Evolutionary conservation across 2,329 filamentous ascomycete species (phyloP).

Genomic region (Stagonosporopsis chrysanthemi): DNA sequence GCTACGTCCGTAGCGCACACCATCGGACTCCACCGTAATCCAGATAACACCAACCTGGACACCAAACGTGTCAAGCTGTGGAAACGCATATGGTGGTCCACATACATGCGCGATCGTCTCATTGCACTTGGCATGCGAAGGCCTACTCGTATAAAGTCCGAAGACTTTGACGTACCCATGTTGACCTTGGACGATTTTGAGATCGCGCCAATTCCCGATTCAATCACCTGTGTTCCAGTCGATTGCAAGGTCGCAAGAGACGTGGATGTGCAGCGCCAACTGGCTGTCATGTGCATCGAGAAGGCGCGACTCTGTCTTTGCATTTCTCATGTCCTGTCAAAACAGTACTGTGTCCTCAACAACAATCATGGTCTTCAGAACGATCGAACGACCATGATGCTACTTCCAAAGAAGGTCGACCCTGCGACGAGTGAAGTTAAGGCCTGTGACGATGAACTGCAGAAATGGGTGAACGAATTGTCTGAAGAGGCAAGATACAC

Average conservation of each 20-base stretch:
- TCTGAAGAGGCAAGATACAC: conserved; percentile 75
- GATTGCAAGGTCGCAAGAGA: conserved; percentile 77
- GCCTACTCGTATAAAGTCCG: conserved; percentile 89
- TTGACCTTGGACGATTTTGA: conserved; percentile 86
- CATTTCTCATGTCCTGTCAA: conserved; percentile 86
- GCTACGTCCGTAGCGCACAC: conserved; percentile 92
- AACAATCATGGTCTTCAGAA: conserved; percentile 76
- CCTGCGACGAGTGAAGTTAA: conserved; percentile 83
- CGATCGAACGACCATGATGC: conserved; percentile 81
- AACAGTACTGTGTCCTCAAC: conserved; percentile 91
- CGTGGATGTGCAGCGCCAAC: conserved; percentile 73
- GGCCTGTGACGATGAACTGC: conserved; percentile 79
- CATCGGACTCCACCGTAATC: conserved; percentile 89
- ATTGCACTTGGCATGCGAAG: conserved; percentile 93
- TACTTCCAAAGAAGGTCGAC: conserved; percentile 86
- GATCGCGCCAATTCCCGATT: conserved; percentile 70
- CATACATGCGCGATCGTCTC: conserved; percentile 91
- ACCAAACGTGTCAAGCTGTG: conserved; percentile 78
- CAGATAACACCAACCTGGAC: conserved; percentile 78
- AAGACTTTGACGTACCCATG: conserved; percentile 95
- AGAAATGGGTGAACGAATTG: conserved; percentile 77
- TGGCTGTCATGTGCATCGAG: conserved; percentile 88
- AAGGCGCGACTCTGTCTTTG: conserved; percentile 90
- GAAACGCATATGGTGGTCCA: conserved; percentile 98
- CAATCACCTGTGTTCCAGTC: conserved; percentile 71